Base-by-base conservation (phyloP, 352 stramenopile species). In the Phytopythium kandeliae region DNA sequence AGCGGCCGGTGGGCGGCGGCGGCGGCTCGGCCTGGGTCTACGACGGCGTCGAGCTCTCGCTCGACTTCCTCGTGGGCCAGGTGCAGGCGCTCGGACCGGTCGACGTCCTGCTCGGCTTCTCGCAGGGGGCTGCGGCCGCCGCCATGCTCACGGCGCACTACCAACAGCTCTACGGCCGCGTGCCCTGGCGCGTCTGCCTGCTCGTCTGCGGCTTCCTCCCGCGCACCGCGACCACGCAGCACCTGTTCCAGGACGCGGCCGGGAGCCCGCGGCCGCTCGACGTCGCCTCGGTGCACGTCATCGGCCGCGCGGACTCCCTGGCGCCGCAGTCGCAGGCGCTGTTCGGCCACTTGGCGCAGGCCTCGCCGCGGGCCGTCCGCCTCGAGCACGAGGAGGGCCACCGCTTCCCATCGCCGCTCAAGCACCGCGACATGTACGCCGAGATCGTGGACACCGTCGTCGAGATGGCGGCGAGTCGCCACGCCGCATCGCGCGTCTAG, bases 341-440 rank as follows among this genome's bases (percentile, higher is more conserved):
- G 31, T 62, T 73, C 30, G 60, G 68, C 11, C 65, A 61, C 40
- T 90, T 78, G 50, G 58, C 70, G 7, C 44, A 31, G 24, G 60
- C 57, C 16, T 19, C 28, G 10, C 44, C 51, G 0, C 58, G 61
- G 11, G 64, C 68, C 36, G 12, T 73, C 26, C 61, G 58, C 24
- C 83, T 89, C 31, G 73, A 75, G 24, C 80, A 91, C 48, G 69
- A 88, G n/a, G 78, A 86, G 62, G 80, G 80, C n/a, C 80, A 89
- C 69, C 84, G 85, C 52, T 91, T 89, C 56, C 80, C 80, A 21
- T 71, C 77, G 11, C 64, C 68, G 0, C 34, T 62, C 19, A 68
- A 67, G 44, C 62, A 87, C 49, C 31, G 53, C 21, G 42, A 63
- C 13, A 51, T 91, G 42, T 88, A 91, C 45, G 41, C 57, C 4